phyloP scores from a whole-genome alignment of 768 basidiomycete genomes.

The Termitomyces eurrhizus region DNA sequence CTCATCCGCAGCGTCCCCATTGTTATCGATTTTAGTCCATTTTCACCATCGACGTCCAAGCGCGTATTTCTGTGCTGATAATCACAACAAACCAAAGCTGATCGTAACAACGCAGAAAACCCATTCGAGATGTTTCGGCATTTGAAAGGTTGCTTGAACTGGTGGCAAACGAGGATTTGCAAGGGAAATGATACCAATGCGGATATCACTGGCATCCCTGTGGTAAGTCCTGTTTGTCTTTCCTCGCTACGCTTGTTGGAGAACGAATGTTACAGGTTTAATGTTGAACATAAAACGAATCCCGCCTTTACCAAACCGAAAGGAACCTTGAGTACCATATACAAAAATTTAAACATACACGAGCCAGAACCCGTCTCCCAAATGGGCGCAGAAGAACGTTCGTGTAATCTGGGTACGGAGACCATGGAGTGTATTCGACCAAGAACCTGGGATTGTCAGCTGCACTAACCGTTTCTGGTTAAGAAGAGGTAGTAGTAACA shows the following conservation, averaged over 20 bases:
- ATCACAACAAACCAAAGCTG: no score
- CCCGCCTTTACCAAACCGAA: constrained; percentile 70
- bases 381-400: background rate
- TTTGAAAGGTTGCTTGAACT: constrained; percentile 18
- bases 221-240: constrained; percentile 15
- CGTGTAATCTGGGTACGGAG: background rate
- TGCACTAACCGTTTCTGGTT: background rate
- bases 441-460: background rate
- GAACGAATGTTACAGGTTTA: constrained; percentile 82
- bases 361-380: constrained; percentile 42
- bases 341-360: constrained; percentile 40
- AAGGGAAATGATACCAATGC: background rate
- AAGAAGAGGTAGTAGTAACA: background rate
- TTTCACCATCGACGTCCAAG: background rate
- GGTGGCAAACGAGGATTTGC: constrained; percentile 17
- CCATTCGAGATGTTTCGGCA: constrained; percentile 27
- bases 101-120: no score
- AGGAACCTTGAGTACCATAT: background rate
- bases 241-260: constrained; percentile 51
- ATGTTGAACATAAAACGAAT: constrained; percentile 97
- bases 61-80: no score
- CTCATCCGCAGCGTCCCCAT: background rate
- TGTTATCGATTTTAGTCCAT: background rate
- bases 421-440: background rate
- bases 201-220: constrained; percentile 17